phyloP scores from a whole-genome alignment of 495 filamentous ascomycete species.

The Chaetomium cochliodes region DNA sequence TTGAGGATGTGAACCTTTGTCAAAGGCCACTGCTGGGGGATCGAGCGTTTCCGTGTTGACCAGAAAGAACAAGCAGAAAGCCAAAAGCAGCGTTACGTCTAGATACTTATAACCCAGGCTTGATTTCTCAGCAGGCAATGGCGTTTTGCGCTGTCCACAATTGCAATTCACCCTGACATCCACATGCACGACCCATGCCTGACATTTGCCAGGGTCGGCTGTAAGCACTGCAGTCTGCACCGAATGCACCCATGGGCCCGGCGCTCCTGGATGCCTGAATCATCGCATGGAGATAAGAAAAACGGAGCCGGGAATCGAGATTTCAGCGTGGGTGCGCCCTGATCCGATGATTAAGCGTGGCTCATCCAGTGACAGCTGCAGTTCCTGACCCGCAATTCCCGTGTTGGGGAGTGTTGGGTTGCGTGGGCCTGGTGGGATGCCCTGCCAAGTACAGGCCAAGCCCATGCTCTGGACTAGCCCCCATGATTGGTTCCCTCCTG shows the following conservation, averaged over 20 bases:
- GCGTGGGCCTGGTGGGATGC: neutral
- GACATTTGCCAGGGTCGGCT: neutral
- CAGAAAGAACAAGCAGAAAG: neutral
- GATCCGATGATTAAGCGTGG: neutral
- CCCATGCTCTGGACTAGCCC: neutral
- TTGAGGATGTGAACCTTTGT: neutral
- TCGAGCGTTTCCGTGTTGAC: too few species aligned
- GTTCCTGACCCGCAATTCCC: neutral
- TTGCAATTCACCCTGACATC: constrained; percentile 1
- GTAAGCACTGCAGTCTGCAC: neutral
- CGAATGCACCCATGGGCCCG: too few species aligned
- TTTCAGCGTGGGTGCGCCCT: neutral
- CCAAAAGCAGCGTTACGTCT: neutral
- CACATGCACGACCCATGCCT: neutral
- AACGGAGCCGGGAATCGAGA: neutral
- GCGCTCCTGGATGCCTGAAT: neutral
- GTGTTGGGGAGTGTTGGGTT: neutral
- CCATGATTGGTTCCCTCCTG: neutral
- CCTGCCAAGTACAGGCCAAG: neutral
- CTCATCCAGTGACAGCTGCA: neutral
- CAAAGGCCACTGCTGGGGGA: constrained; percentile 2
- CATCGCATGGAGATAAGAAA: constrained; percentile 8
- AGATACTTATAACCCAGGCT: neutral
- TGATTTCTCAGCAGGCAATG: constrained; percentile 14
- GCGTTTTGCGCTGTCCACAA: neutral